Percentiles rank a stretch among this genome's conserved stretches.
phyloP scores from a whole-genome alignment of 179 eudicot species.

The Beta macrorhiza region DNA sequence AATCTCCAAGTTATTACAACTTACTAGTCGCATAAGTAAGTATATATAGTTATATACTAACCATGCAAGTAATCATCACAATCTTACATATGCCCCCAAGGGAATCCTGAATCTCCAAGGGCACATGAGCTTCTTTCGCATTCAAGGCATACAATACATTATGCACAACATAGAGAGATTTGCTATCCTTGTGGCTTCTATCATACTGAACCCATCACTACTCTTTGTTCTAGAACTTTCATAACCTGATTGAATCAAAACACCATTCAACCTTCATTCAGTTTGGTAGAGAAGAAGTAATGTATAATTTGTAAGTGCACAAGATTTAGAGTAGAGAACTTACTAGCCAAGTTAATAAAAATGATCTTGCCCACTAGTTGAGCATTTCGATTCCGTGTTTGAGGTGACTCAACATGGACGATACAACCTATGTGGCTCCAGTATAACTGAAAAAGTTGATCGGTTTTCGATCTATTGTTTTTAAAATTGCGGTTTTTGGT shows the following conservation, averaged over 20 bases:
- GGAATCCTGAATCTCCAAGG: slow-evolving; percentile 79
- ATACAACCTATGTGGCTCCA: slow-evolving; percentile 72
- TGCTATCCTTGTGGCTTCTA: slow-evolving; percentile 54
- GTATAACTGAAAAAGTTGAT: too few species aligned
- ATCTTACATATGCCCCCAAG: slow-evolving; percentile 57
- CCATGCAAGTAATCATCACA: slow-evolving; percentile 75
- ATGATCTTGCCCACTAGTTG: slow-evolving; percentile 63
- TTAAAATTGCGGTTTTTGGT: too few species aligned
- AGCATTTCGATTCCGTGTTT: slow-evolving; percentile 34
- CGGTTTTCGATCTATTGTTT: too few species aligned
- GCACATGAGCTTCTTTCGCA: slow-evolving; percentile 63
- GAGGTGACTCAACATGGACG: slow-evolving; percentile 44
- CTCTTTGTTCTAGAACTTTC: slow-evolving; percentile 70
- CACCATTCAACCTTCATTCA: slow-evolving; percentile 6
- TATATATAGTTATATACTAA: slow-evolving; percentile 21
- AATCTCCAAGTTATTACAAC: too few species aligned
- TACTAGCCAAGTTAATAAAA: slow-evolving; percentile 91
- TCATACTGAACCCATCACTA: slow-evolving; percentile 38
- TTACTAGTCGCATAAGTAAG: background rate
- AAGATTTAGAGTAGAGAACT: background rate
- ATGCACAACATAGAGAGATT: slow-evolving; percentile 61
- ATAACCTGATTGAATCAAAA: slow-evolving; percentile 48
- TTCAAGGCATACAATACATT: slow-evolving; percentile 79
- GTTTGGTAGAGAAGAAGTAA: background rate
- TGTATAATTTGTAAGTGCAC: too few species aligned